phyloP scores from a whole-genome alignment of 345 rosid genomes.

The Brassica incana region DNA sequence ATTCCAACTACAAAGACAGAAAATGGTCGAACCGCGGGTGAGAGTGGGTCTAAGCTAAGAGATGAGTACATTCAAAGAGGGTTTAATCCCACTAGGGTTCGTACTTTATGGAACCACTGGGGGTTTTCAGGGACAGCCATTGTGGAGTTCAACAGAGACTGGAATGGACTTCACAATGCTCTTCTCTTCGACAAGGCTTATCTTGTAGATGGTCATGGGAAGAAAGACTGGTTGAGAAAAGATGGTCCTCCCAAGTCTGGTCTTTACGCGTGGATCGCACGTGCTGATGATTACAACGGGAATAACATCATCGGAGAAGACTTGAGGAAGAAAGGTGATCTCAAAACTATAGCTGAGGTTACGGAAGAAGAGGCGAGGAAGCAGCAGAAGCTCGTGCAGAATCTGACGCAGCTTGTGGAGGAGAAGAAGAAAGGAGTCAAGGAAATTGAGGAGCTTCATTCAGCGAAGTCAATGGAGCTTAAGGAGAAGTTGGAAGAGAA shows the following conservation, averaged over 20 bases:
- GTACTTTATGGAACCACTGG: constrained; percentile 70
- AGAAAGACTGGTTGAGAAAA: constrained; percentile 57
- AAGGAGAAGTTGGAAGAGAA: constrained; percentile 61
- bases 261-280: constrained; percentile 89
- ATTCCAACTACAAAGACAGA: constrained; percentile 61
- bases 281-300: constrained; percentile 75
- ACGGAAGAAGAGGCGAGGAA: constrained; percentile 83
- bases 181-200: constrained; percentile 83
- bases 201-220: constrained; percentile 78
- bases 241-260: constrained; percentile 50
- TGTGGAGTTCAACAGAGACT: constrained; percentile 83
- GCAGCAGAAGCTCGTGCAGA: constrained; percentile 67
- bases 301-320: constrained; percentile 68
- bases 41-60: constrained; percentile 87
- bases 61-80: constrained; percentile 81
- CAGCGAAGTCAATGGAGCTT: constrained; percentile 54
- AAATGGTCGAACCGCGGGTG: constrained; percentile 74
- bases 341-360: constrained; percentile 72
- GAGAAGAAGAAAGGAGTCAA: constrained; percentile 55
- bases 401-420: constrained; percentile 62
- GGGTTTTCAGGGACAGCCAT: constrained; percentile 87
- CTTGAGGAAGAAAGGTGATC: constrained; percentile 67
- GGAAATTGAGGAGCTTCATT: constrained; percentile 54
- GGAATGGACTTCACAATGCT: constrained; percentile 89
- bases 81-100: constrained; percentile 82